Evolutionary conservation across 192 early-diverging fungal species (phyloP), one percentile per base, ranked within the genome.

Genomic region (Mortierella alpina): DNA sequence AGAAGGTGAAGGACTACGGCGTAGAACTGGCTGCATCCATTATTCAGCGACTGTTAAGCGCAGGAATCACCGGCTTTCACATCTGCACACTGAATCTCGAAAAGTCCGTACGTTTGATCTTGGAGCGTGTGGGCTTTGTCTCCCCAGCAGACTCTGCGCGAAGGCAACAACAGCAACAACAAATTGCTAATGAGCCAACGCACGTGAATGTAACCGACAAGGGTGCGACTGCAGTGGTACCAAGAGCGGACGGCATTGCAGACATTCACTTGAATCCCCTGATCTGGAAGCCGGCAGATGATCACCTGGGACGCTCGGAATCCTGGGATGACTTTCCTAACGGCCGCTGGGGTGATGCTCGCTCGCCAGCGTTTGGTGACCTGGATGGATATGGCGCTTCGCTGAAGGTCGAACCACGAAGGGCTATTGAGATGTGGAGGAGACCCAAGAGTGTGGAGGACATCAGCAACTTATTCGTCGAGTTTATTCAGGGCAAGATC

Each of bases 321-420:
- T 78, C 74, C 1, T 96, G 94, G 94, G 94, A 96, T 87, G 93
- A 96, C 55, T 96, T 95, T 73, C 95, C 94, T n/a, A 96, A 96
- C 73, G 95, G 95, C 20, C 89, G 95, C 13, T 96, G 91, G 90
- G 95, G 95, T 63, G 93, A 95, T 75, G 86, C 95, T 45, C 78
- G 93, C 14, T 96, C 95, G n/a, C 94, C 93, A 4, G 92, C 88
- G 10, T 89, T 84, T 54, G 88, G 88, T 65, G 86, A 89, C 40
- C 55, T 84, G 42, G 91, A 93, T 65, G 91, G 92, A 9, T 93
- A 92, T 84, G 91, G 90, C 15, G 87, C 87, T 31, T 85, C 86
- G 18, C 78, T 95, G 40, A 91, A 90, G 62, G 66, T 86, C 45
- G 74, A 84, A 10, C 84, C 84, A 53, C 63, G 73, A 31, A 89